phyloP scores from a whole-genome alignment of 1,284 basidiomycete genomes.

The Pascua guehoae region DNA sequence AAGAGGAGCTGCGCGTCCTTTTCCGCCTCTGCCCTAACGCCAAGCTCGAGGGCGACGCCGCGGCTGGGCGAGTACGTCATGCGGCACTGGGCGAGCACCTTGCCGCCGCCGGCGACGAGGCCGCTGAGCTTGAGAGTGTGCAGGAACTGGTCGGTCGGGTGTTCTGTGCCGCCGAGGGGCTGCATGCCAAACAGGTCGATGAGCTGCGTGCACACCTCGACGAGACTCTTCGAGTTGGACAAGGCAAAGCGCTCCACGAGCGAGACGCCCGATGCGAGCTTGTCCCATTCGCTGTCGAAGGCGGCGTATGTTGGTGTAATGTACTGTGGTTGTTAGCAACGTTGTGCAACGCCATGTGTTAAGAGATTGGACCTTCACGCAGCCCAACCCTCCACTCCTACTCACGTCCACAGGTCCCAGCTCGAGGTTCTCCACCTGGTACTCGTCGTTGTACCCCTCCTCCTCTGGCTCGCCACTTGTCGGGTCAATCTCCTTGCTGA shows the following conservation, averaged over 20 bases:
- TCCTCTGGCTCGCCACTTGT: slow-evolving; percentile 94
- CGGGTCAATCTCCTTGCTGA: slow-evolving; percentile 97
- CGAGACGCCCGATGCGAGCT: slow-evolving; percentile 67
- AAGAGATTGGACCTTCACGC: slow-evolving; percentile 47
- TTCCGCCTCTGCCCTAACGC: slow-evolving; percentile 87
- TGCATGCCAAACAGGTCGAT: slow-evolving; percentile 85
- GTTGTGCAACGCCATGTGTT: not conserved
- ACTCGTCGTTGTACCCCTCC: slow-evolving; percentile 98
- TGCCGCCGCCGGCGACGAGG: slow-evolving; percentile 79
- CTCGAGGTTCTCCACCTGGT: slow-evolving; percentile 94
- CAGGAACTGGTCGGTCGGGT: slow-evolving; percentile 74
- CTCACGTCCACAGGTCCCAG: slow-evolving; percentile 88
- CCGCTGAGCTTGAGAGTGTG: slow-evolving; percentile 94
- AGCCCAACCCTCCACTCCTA: slow-evolving; percentile 41
- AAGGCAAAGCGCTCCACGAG: slow-evolving; percentile 93
- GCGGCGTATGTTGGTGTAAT: slow-evolving; percentile 87
- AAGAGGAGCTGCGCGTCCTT: slow-evolving; percentile 81
- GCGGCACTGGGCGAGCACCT: slow-evolving; percentile 85
- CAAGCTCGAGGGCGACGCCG: slow-evolving; percentile 93
- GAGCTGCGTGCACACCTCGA: slow-evolving; percentile 42
- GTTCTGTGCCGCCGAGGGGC: slow-evolving; percentile 82
- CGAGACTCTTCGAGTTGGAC: slow-evolving; percentile 82
- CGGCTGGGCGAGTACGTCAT: slow-evolving; percentile 90
- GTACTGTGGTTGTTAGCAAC: slow-evolving; percentile 54
- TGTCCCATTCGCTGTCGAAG: slow-evolving; percentile 93